These are phyloP conservation scores for Diaporthe vexans DNA, from an alignment of 2,329 filamentous ascomycete genomes.

Conservation along the genomic window DNA sequence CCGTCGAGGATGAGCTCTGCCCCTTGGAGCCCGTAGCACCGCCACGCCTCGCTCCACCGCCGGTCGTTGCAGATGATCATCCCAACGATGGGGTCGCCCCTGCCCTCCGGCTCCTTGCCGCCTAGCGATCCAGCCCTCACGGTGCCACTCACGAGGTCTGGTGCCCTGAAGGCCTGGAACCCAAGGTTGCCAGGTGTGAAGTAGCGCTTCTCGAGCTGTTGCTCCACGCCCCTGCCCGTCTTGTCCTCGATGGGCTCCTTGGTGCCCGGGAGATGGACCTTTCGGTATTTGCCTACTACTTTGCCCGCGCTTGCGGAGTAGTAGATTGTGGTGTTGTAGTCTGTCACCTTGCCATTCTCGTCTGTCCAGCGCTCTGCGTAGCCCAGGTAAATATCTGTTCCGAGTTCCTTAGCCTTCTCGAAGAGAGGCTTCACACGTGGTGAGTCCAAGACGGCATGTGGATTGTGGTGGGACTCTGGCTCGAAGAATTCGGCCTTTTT, in stretches of 20 bases:
- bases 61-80: constrained; percentile 71
- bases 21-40: constrained; percentile 62
- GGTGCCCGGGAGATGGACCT: constrained; percentile 67
- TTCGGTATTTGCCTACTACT: constrained; percentile 66
- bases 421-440: constrained; percentile 63
- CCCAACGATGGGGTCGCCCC: constrained; percentile 65
- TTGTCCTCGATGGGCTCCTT: constrained; percentile 58
- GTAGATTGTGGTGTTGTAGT: constrained; percentile 70
- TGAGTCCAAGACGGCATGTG: constrained; percentile 53
- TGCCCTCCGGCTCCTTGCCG: constrained; percentile 48
- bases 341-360: constrained; percentile 53
- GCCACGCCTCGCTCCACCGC: constrained; percentile 67
- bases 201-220: constrained; percentile 69
- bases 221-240: constrained; percentile 60
- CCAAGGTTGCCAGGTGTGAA: constrained; percentile 66
- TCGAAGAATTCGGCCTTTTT: constrained; percentile 66
- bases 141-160: constrained; percentile 54
- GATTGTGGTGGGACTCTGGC: constrained; percentile 53
- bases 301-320: constrained; percentile 58
- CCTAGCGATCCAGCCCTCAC: not conserved
- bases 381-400: constrained; percentile 66
- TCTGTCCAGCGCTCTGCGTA: constrained; percentile 62
- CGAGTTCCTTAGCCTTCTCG: constrained; percentile 59
- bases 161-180: constrained; percentile 65
- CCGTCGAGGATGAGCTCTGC: constrained; percentile 53